phyloP scores from a whole-genome alignment of 257 asterid genomes.

The Solanum etuberosum region DNA sequence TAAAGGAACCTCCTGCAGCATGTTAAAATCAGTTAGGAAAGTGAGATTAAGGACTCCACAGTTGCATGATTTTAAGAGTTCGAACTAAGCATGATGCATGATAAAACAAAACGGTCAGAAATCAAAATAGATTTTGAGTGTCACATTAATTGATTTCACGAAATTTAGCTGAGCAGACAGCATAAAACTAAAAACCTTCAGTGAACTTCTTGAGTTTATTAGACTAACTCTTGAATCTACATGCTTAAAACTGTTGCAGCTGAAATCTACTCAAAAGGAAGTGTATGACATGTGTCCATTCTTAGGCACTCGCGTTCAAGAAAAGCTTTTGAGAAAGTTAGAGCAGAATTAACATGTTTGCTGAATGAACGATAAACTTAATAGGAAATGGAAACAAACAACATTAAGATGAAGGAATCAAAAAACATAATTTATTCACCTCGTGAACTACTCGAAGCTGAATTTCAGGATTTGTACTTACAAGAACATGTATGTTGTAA shows the following conservation, averaged over 20 bases:
- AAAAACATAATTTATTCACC: neutral
- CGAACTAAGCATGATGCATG: neutral
- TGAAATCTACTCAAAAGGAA: neutral
- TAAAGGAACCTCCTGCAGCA: constrained; percentile 1
- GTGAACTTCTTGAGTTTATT: neutral
- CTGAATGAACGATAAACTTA: neutral
- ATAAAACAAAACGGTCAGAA: neutral
- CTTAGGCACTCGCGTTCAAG: neutral
- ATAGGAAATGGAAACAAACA: neutral
- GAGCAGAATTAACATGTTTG: neutral
- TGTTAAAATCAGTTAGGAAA: neutral
- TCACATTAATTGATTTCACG: neutral
- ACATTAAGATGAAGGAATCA: neutral
- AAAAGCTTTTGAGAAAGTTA: neutral
- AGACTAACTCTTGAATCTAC: neutral
- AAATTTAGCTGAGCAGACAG: neutral
- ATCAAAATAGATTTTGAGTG: neutral
- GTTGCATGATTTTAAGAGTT: neutral
- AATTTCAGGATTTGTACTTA: neutral
- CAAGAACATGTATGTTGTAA: neutral
- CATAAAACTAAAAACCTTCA: neutral
- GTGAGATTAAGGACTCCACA: neutral
- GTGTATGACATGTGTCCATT: neutral
- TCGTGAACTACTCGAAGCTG: neutral
- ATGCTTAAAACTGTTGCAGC: neutral